A percentile compares a stretch with the other conserved stretches of the same genome.
phyloP scores from a whole-genome alignment of 225 moss, liverwort and hornwort genomes.

The Physcomitrium patens region DNA sequence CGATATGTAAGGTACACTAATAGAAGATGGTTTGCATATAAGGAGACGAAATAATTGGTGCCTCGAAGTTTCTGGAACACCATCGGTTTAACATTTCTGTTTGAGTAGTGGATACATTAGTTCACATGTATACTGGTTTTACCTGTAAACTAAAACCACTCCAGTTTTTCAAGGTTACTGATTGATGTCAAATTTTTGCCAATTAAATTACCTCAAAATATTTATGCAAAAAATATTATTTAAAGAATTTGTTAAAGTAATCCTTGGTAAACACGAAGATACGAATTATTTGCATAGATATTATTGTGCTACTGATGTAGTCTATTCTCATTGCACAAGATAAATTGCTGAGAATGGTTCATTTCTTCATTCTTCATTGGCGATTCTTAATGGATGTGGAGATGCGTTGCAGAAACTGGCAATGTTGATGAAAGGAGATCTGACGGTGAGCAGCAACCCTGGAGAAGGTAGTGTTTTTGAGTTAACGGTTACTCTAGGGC shows the following conservation, averaged over 20 bases:
- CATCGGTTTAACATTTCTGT: not conserved
- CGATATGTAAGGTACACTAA: conserved; percentile 63
- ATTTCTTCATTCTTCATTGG: too few relatives aligned
- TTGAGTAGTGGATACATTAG: not conserved
- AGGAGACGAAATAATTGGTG: not conserved
- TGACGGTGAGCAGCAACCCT: conserved; percentile 55
- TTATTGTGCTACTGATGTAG: not conserved
- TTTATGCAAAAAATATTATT: too few relatives aligned
- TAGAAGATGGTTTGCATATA: conserved; percentile 3
- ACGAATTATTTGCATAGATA: conserved; percentile 1
- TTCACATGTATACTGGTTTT: conserved; percentile 11
- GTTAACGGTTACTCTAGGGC: conserved; percentile 55
- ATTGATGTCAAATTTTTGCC: not conserved
- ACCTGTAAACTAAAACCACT: too few relatives aligned
- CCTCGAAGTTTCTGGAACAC: conserved; percentile 1
- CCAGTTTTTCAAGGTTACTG: not conserved
- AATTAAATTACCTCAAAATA: too few relatives aligned
- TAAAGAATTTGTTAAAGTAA: not conserved
- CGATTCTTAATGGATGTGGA: conserved; percentile 7
- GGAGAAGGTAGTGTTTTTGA: conserved; percentile 74
- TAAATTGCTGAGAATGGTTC: not conserved
- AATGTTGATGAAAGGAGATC: conserved; percentile 66
- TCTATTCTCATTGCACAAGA: not conserved
- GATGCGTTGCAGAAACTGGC: conserved; percentile 63
- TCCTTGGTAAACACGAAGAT: not conserved